A percentile compares a stretch with the other conserved stretches of the same genome.
Conservation (phyloP, 208 protist genomes). For the Trypanosoma melophagium region DNA sequence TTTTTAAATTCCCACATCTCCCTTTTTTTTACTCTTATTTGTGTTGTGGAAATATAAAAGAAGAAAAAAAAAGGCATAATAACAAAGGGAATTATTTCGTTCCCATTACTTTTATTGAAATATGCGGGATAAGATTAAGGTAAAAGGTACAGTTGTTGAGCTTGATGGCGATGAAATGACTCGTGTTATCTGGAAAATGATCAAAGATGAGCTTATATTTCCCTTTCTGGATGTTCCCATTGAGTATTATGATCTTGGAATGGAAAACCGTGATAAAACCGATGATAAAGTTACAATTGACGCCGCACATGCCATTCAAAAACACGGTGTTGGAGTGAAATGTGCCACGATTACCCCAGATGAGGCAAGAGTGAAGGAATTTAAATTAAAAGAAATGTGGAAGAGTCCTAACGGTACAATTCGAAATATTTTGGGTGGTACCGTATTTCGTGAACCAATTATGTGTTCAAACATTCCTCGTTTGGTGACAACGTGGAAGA, state of each 20-base stretch:
- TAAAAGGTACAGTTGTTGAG: conserved; percentile 80
- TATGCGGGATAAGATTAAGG: conserved; percentile 41
- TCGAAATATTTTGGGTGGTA: conserved; percentile 92
- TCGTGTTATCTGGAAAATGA: conserved; percentile 85
- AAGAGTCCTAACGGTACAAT: conserved; percentile 94
- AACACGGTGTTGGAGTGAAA: conserved; percentile 91
- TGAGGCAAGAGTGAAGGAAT: conserved; percentile 88
- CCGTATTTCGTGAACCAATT: conserved; percentile 93
- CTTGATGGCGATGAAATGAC: conserved; percentile 95
- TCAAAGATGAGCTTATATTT: conserved; percentile 91
- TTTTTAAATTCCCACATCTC: no score
- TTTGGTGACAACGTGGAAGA: conserved; percentile 66
- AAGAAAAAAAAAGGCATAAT: no score
- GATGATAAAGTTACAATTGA: conserved; percentile 91
- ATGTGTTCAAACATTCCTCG: conserved; percentile 65
- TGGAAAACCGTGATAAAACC: conserved; percentile 80
- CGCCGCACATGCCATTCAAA: conserved; percentile 81
- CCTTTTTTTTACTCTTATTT: no score
- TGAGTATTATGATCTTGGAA: conserved; percentile 90
- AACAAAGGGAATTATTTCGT: no score
- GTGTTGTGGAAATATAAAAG: no score
- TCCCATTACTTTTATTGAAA: no score
- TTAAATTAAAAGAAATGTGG: conserved; percentile 93
- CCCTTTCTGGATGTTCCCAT: conserved; percentile 86
- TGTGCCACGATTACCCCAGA: conserved; percentile 94